These are phyloP conservation scores for Quercus parvula DNA, from an alignment of 306 rosid genomes.

Conservation along the genomic window DNA sequence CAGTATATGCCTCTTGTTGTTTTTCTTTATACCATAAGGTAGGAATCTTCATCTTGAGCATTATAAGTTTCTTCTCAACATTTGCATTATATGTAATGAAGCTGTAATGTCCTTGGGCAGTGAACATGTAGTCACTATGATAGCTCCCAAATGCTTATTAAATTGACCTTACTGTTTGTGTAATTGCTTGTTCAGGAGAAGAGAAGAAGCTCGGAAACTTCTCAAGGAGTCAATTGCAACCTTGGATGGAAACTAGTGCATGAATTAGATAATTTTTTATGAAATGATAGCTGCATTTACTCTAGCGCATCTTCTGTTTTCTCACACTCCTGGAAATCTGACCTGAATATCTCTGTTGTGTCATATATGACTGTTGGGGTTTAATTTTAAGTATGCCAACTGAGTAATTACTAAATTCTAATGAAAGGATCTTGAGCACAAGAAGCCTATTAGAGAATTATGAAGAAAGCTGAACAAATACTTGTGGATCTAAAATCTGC, in stretches of 20 bases:
- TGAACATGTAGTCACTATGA: background rate
- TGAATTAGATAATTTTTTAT: background rate
- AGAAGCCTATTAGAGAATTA: too few relatives aligned
- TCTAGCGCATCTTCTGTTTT: background rate
- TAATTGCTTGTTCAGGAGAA: slow-evolving; percentile 53
- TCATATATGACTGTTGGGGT: too few relatives aligned
- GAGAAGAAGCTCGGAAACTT: slow-evolving; percentile 76
- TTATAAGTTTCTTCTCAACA: background rate
- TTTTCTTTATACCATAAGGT: background rate
- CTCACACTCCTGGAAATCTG: background rate
- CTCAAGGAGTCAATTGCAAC: slow-evolving; percentile 75
- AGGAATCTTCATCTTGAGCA: background rate
- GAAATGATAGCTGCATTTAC: background rate
- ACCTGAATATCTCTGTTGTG: too few relatives aligned
- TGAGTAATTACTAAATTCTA: too few relatives aligned
- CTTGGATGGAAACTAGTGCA: slow-evolving; percentile 49
- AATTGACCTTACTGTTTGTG: background rate
- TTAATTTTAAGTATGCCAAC: too few relatives aligned
- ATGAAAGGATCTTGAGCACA: too few relatives aligned
- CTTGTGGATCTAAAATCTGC: too few relatives aligned
- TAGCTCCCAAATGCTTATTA: background rate
- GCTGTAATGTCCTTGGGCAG: background rate
- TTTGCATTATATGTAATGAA: background rate
- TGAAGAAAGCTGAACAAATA: too few relatives aligned
- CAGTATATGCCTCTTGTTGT: background rate